Conservation (phyloP, 768 basidiomycete species). For the Phaeolepiota aurea region DNA sequence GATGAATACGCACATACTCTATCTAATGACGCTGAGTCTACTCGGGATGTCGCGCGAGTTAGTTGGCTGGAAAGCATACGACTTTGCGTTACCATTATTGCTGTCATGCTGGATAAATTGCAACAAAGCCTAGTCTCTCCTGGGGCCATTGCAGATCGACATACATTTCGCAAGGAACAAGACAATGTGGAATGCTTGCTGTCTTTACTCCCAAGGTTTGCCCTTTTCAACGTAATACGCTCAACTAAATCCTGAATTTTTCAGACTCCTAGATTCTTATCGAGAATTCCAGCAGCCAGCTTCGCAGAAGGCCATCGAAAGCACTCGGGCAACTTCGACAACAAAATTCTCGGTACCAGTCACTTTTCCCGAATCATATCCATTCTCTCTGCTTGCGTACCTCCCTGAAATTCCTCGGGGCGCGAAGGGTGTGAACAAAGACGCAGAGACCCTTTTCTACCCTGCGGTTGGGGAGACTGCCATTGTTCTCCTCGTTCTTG, state of each 20-base stretch:
- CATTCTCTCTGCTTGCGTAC: conserved; percentile 73
- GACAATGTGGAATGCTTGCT: conserved; percentile 87
- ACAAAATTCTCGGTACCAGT: conserved; percentile 56
- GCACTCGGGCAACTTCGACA: conserved; percentile 50
- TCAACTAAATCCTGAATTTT: conserved; percentile 6
- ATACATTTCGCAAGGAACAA: conserved; percentile 68
- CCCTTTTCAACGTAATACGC: neutral
- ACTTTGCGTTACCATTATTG: conserved; percentile 84
- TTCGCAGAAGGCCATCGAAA: conserved; percentile 63
- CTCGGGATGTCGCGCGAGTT: conserved; percentile 68
- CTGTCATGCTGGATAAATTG: conserved; percentile 84
- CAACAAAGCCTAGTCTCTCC: conserved; percentile 74
- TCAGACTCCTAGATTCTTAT: conserved; percentile 81
- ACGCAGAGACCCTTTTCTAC: conserved; percentile 52
- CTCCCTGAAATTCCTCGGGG: conserved; percentile 47
- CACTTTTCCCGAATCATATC: conserved; percentile 91
- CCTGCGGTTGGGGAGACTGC: conserved; percentile 81
- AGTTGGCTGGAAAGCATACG: conserved; percentile 86
- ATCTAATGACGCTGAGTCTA: conserved; percentile 56
- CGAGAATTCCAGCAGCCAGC: conserved; percentile 68
- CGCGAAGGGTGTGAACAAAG: conserved; percentile 31
- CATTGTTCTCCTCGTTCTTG: conserved; percentile 73
- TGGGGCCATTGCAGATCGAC: conserved; percentile 49
- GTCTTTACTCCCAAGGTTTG: conserved; percentile 74
- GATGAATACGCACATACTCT: conserved; percentile 69